Conservation (phyloP, 2,329 filamentous ascomycete genomes). For the Stenocarpella maydis region DNA sequence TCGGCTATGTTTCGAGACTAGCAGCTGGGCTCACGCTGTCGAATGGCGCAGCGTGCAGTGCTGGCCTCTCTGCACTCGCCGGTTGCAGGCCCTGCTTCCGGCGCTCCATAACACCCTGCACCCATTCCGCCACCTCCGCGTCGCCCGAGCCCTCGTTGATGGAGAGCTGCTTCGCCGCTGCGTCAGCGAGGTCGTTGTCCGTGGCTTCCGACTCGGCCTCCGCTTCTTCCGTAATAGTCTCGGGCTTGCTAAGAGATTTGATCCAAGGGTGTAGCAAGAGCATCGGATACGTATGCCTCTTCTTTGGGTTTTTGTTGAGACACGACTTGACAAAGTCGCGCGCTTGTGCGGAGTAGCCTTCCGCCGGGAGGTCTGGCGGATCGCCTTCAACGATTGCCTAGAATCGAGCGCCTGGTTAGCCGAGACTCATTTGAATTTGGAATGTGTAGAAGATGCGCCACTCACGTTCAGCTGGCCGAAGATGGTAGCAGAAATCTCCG, state of each 20-base stretch:
- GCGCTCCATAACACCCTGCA: slow-evolving; percentile 73
- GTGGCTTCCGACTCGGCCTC: slow-evolving; percentile 66
- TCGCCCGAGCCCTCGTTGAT: slow-evolving; percentile 65
- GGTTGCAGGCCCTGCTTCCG: slow-evolving; percentile 63
- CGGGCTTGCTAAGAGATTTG: slow-evolving; percentile 75
- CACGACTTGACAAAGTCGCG: slow-evolving; percentile 89
- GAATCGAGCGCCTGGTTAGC: slow-evolving; percentile 35
- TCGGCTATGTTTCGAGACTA: slow-evolving; percentile 44
- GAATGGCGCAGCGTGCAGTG: slow-evolving; percentile 85
- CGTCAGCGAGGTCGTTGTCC: slow-evolving; percentile 46
- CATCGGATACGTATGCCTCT: slow-evolving; percentile 93
- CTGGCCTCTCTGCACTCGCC: slow-evolving; percentile 68
- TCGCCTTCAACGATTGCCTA: slow-evolving; percentile 98
- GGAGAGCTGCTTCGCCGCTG: slow-evolving; percentile 35
- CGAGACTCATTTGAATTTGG: slow-evolving; percentile 31
- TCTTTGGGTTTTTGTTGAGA: slow-evolving; percentile 89
- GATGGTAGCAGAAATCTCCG: slow-evolving; percentile 97
- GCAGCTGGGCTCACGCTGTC: slow-evolving; percentile 70
- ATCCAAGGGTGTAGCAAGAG: slow-evolving; percentile 92
- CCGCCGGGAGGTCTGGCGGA: slow-evolving; percentile 83
- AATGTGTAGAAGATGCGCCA: slow-evolving; percentile 40
- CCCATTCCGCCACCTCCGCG: slow-evolving; percentile 87
- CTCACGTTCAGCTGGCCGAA: slow-evolving; percentile 96
- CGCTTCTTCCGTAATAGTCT: slow-evolving; percentile 75
- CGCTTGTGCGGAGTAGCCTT: slow-evolving; percentile 80